These are phyloP conservation scores for Sambucus nigra DNA, from an alignment of 129 eudicot genomes.

Conservation along the genomic window DNA sequence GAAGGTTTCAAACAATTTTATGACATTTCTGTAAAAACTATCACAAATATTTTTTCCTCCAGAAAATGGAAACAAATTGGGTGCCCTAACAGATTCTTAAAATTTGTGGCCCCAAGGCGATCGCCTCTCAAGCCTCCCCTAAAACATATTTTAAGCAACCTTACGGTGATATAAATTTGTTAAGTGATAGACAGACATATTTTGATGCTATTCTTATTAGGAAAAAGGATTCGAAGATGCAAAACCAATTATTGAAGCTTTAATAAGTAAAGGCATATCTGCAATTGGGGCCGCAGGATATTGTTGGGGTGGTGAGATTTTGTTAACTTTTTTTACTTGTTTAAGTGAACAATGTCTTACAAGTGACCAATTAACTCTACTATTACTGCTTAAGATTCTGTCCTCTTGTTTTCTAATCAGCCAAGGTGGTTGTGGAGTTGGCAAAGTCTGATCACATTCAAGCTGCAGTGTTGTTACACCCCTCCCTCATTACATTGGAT, in stretches of 20 bases:
- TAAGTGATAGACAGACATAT: not conserved
- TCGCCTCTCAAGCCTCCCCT: too few relatives aligned
- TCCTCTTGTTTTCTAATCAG: constrained; percentile 13
- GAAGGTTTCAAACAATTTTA: too few relatives aligned
- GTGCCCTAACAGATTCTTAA: too few relatives aligned
- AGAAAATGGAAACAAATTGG: too few relatives aligned
- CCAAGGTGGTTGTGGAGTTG: constrained; percentile 40
- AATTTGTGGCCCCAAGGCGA: too few relatives aligned
- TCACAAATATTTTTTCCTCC: too few relatives aligned
- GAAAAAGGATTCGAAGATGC: constrained; percentile 37
- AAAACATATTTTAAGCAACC: too few relatives aligned
- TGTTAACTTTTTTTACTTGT: not conserved
- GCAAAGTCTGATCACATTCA: constrained; percentile 25
- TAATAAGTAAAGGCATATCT: constrained; percentile 35
- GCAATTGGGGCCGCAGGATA: constrained; percentile 46
- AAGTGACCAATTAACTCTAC: too few relatives aligned
- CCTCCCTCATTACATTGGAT: constrained; percentile 29
- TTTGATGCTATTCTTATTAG: constrained; percentile 12
- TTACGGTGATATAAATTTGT: not conserved
- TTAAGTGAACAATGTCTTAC: too few relatives aligned
- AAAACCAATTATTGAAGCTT: constrained; percentile 31
- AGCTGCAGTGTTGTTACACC: constrained; percentile 49
- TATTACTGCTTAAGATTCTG: not conserved
- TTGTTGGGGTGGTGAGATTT: constrained; percentile 53
- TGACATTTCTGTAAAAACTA: too few relatives aligned